These are phyloP conservation scores for Oidium heveae DNA, from an alignment of 2,329 filamentous ascomycete genomes.

Conservation along the genomic window DNA sequence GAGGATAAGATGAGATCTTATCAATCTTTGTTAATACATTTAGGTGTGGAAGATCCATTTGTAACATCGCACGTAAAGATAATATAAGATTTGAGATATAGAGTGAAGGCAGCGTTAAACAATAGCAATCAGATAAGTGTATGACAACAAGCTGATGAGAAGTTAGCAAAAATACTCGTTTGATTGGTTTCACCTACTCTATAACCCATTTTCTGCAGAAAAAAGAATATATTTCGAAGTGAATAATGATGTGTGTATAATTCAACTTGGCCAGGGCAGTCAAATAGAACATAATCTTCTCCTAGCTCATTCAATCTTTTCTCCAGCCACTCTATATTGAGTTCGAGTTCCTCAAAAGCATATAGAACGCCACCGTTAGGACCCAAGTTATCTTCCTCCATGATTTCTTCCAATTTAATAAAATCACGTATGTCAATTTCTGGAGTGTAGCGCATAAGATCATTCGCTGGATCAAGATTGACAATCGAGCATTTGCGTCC, in stretches of 20 bases:
- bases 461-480: conserved; percentile 93
- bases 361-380: conserved; percentile 86
- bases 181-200: conserved; percentile 34
- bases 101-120: conserved; percentile 73
- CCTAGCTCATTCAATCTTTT: conserved; percentile 52
- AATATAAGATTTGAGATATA: conserved; percentile 89
- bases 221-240: conserved; percentile 74
- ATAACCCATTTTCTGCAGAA: conserved; percentile 73
- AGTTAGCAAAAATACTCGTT: conserved; percentile 8
- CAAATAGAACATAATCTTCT: conserved; percentile 85
- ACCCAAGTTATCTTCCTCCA: conserved; percentile 71
- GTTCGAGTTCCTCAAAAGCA: conserved; percentile 80
- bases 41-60: conserved; percentile 88
- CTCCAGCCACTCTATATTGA: conserved; percentile 83
- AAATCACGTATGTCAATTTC: conserved; percentile 77
- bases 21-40: conserved; percentile 97
- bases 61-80: conserved; percentile 85
- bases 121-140: conserved; percentile 84
- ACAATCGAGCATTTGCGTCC: conserved; percentile 84
- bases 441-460: conserved; percentile 66
- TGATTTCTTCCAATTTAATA: conserved; percentile 79
- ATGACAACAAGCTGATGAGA: conserved; percentile 56
- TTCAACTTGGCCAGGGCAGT: conserved; percentile 92
- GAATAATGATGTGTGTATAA: conserved; percentile 90
- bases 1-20: conserved; percentile 62